Base-by-base conservation (phyloP, 2,329 filamentous ascomycete species). In the Venturiaceae sp. region DNA sequence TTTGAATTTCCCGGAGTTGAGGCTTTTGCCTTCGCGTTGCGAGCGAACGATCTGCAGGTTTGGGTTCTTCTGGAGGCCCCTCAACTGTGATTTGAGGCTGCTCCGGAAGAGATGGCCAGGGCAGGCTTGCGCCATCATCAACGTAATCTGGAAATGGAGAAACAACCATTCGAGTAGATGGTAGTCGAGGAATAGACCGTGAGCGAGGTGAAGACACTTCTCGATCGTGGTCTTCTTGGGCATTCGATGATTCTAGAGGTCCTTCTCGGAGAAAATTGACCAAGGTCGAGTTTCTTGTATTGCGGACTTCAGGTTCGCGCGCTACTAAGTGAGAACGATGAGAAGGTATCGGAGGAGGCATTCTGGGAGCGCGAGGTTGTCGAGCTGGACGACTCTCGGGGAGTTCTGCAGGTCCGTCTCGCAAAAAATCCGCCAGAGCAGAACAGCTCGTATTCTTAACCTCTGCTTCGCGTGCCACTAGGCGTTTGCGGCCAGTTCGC, bases 391-490 rank as follows among this genome's bases (percentile, higher is more conserved):
- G 8, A 33, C 50, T 52, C 14, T 14, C 44, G 21, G 19, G 41
- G 13, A 30, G 4, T 50, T 30, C 23, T 7, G 28, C 44, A n/a
- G 44, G 41, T 1, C 55, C 55, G 16, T 57, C 39, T 14, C 39
- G 11, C 5, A 57, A 28, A 50, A 57, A 57, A 19, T 44, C 28
- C 2, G 30, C 28, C 23, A 57, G 26, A 47, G 55, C 55, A 33
- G 30, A n/a, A 21, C 34, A 57, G 16, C 30, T 33, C 5, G 55
- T 57, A 13, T 41, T 41, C 23, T 19, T 39, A n/a, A 57, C 55
- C 16, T 57, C 55, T 57, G 55, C 21, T 14, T 57, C 55, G 30
- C 55, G 55, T 7, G 55, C 55, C 2, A 57, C 55, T 9, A 57
- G 23, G 7, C 55, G 14, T 36, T 50, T 57, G 14, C 19, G 39